Evolutionary conservation across 208 protist species (phyloP).

Genomic region (Borovskyia barvae): DNA sequence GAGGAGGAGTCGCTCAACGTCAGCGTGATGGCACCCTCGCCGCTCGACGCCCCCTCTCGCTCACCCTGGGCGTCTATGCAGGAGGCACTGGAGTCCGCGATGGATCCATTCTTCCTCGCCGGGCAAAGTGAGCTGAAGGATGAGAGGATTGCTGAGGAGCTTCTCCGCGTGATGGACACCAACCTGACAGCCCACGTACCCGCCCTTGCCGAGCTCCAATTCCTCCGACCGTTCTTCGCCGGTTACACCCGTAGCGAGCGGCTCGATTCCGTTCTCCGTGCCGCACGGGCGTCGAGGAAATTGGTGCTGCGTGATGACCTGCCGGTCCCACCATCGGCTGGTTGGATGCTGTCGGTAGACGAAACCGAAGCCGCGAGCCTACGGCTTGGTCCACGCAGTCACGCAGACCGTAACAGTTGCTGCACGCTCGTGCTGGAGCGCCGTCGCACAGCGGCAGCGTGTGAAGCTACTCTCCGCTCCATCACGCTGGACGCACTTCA

Average conservation of each 20-base stretch:
- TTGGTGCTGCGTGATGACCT: slow-evolving; percentile 20
- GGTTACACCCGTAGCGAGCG: slow-evolving; percentile 15
- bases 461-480: not conserved
- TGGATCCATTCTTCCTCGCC: slow-evolving; percentile 16
- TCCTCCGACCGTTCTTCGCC: slow-evolving; percentile 11
- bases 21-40: not conserved
- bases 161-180: slow-evolving; percentile 9
- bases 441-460: not conserved
- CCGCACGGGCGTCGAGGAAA: slow-evolving; percentile 13
- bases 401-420: slow-evolving; percentile 4
- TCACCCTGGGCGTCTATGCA: slow-evolving; percentile 15
- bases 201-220: slow-evolving; percentile 5
- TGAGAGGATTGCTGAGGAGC: slow-evolving; percentile 13
- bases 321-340: slow-evolving; percentile 4
- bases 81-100: slow-evolving; percentile 16
- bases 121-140: slow-evolving; percentile 9
- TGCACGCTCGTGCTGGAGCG: slow-evolving; percentile 2
- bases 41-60: not conserved
- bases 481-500: not conserved
- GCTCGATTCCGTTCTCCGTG: slow-evolving; percentile 7
- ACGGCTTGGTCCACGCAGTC: slow-evolving; percentile 23
- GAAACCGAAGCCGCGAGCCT: slow-evolving; percentile 16
- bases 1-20: slow-evolving; percentile 14
- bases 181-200: slow-evolving; percentile 11
- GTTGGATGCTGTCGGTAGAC: slow-evolving; percentile 13